phyloP scores from a whole-genome alignment of 2,329 filamentous ascomycete species.

The Trichoderma brevicompactum region DNA sequence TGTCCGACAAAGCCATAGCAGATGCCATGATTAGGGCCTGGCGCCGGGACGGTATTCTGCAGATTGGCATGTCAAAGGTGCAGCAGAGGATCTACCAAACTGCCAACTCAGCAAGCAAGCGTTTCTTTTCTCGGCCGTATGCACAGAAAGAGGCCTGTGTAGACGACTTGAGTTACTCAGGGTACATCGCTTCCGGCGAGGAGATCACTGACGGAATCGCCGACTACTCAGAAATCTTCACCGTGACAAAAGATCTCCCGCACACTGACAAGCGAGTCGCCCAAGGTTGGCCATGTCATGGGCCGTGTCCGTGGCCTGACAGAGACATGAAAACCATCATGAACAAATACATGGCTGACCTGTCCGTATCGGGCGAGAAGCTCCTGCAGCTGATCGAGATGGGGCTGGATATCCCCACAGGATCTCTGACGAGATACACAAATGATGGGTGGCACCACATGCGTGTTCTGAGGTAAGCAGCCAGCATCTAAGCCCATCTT shows the following conservation, averaged over 20 bases:
- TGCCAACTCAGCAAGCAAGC: slow-evolving; percentile 44
- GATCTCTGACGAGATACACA: slow-evolving; percentile 48
- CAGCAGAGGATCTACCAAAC: slow-evolving; percentile 44
- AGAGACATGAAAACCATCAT: slow-evolving; percentile 47
- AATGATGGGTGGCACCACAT: slow-evolving; percentile 58
- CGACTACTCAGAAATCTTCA: slow-evolving; percentile 59
- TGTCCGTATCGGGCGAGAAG: slow-evolving; percentile 49
- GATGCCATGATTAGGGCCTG: slow-evolving; percentile 48
- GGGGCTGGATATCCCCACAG: slow-evolving; percentile 47
- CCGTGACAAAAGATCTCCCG: slow-evolving; percentile 53
- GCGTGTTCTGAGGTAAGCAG: slow-evolving; percentile 49
- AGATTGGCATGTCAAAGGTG: slow-evolving; percentile 46
- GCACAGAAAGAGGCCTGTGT: slow-evolving; percentile 49
- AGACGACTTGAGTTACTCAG: slow-evolving; percentile 51
- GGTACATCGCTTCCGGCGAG: slow-evolving; percentile 56
- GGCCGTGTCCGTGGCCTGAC: slow-evolving; percentile 54
- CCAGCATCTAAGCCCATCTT: background rate
- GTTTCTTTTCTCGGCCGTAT: slow-evolving; percentile 46
- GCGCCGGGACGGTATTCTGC: slow-evolving; percentile 52
- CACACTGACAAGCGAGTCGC: slow-evolving; percentile 46
- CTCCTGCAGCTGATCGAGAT: slow-evolving; percentile 53
- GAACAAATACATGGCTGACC: slow-evolving; percentile 46
- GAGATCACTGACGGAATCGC: slow-evolving; percentile 54
- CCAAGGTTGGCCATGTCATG: slow-evolving; percentile 54
- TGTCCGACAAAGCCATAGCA: slow-evolving; percentile 44